Conservation (phyloP, 352 stramenopile species). For the Phytophthora meadii region DNA sequence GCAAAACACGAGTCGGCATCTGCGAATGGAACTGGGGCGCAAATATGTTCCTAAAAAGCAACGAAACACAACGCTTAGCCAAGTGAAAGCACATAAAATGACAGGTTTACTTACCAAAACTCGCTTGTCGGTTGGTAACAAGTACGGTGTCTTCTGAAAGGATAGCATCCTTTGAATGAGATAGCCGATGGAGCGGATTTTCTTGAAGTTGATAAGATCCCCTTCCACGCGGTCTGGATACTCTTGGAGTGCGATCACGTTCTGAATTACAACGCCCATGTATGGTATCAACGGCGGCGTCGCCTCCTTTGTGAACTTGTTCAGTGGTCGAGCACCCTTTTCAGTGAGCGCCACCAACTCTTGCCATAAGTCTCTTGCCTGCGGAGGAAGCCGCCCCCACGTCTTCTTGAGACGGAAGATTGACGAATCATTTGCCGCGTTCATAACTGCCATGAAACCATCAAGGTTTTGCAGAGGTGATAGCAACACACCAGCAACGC, state of each 20-base stretch:
- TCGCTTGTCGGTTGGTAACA: constrained; percentile 80
- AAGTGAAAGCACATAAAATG: not conserved
- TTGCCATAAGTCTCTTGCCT: constrained; percentile 84
- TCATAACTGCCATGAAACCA: constrained; percentile 92
- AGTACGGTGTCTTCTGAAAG: constrained; percentile 82
- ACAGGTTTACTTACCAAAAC: constrained; percentile 62
- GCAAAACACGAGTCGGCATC: constrained; percentile 81
- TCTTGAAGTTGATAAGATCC: constrained; percentile 90
- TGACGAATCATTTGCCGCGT: constrained; percentile 88
- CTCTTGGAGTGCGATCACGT: constrained; percentile 84
- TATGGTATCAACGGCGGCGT: constrained; percentile 81
- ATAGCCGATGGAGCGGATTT: constrained; percentile 76
- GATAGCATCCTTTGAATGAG: constrained; percentile 67
- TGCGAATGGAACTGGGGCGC: constrained; percentile 61
- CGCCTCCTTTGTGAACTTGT: constrained; percentile 83
- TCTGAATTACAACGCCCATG: constrained; percentile 87
- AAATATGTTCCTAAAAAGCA: constrained; percentile 72
- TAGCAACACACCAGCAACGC: constrained; percentile 78
- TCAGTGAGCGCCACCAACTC: constrained; percentile 85
- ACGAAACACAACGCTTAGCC: constrained; percentile 9
- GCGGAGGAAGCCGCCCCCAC: constrained; percentile 71
- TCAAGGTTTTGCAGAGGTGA: constrained; percentile 87
- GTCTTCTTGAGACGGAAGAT: constrained; percentile 90
- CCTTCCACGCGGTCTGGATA: constrained; percentile 80
- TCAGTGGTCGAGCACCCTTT: constrained; percentile 77